Conservation (phyloP, 2,329 filamentous ascomycete species). For the Ceratocystis cubensis region DNA sequence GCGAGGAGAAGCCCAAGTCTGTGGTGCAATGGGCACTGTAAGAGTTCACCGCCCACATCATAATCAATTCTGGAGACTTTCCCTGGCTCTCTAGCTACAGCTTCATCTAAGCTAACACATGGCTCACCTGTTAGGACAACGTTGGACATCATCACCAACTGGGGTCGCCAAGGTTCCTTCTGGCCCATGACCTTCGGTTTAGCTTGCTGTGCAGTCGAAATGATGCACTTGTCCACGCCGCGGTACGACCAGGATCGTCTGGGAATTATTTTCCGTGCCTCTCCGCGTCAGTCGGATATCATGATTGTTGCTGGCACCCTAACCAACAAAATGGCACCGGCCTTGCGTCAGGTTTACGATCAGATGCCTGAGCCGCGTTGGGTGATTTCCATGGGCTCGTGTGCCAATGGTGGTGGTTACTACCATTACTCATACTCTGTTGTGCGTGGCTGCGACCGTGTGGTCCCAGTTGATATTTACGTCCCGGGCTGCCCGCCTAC, state of each 20-base stretch:
- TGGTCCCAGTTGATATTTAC: conserved; percentile 70
- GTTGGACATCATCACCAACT: conserved; percentile 68
- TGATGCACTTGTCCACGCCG: conserved; percentile 84
- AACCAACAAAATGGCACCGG: conserved; percentile 93
- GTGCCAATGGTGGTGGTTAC: conserved; percentile 74
- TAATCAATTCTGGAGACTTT: neutral
- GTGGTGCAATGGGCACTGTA: conserved; percentile 79
- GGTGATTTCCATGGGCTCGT: conserved; percentile 74
- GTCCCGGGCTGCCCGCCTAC: conserved; percentile 61
- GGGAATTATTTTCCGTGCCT: conserved; percentile 83
- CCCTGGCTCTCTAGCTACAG: neutral
- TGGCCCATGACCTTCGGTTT: conserved; percentile 86
- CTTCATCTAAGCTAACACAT: neutral
- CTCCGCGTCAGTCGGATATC: conserved; percentile 75
- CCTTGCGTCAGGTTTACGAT: conserved; percentile 81
- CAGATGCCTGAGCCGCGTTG: conserved; percentile 89
- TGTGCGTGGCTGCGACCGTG: conserved; percentile 60
- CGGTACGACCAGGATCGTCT: conserved; percentile 82
- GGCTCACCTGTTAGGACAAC: conserved; percentile 46
- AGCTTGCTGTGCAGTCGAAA: conserved; percentile 79
- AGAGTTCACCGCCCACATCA: conserved; percentile 28
- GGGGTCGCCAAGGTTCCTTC: conserved; percentile 70
- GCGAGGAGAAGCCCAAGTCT: conserved; percentile 68
- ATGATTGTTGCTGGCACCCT: conserved; percentile 91
- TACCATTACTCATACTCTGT: conserved; percentile 79